These are phyloP conservation scores for Amanita muscaria DNA, from an alignment of 768 basidiomycete genomes.

Conservation along the genomic window DNA sequence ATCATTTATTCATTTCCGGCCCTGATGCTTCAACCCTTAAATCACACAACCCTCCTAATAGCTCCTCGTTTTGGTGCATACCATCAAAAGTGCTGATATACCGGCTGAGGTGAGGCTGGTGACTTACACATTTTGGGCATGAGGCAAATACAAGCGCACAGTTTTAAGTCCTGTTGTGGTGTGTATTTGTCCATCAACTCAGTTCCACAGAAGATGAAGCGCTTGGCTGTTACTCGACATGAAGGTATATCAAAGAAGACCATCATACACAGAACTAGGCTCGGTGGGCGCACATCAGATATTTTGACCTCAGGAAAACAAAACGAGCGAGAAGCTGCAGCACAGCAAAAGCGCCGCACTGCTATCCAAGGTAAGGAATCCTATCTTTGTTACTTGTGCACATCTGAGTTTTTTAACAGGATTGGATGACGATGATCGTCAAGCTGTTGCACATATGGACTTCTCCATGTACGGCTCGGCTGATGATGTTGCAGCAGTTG, in stretches of 20 bases:
- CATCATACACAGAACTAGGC: not conserved
- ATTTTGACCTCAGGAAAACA: conserved; percentile 6
- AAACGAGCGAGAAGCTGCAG: not conserved
- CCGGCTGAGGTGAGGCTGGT: too few species aligned
- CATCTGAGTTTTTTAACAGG: not conserved
- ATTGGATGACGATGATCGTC: conserved; percentile 3
- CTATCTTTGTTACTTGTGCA: not conserved
- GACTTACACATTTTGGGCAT: too few species aligned
- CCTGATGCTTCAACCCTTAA: too few species aligned
- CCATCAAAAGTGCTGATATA: too few species aligned
- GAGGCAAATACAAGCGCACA: too few species aligned
- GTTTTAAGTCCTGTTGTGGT: too few species aligned
- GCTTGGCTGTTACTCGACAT: not conserved
- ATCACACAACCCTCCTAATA: too few species aligned
- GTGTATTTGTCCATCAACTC: too few species aligned
- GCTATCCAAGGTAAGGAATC: conserved; percentile 4
- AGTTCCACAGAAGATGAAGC: conserved; percentile 15
- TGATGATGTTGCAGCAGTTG: conserved; percentile 9
- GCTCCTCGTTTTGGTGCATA: too few species aligned
- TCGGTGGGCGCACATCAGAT: not conserved
- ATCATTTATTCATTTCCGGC: too few species aligned
- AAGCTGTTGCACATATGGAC: conserved; percentile 7
- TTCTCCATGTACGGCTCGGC: conserved; percentile 4
- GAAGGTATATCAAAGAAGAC: not conserved
- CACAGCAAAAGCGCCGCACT: conserved; percentile 1